These are phyloP conservation scores for Lasiodiplodia theobromae DNA, from an alignment of 2,329 filamentous ascomycete genomes.

Conservation along the genomic window DNA sequence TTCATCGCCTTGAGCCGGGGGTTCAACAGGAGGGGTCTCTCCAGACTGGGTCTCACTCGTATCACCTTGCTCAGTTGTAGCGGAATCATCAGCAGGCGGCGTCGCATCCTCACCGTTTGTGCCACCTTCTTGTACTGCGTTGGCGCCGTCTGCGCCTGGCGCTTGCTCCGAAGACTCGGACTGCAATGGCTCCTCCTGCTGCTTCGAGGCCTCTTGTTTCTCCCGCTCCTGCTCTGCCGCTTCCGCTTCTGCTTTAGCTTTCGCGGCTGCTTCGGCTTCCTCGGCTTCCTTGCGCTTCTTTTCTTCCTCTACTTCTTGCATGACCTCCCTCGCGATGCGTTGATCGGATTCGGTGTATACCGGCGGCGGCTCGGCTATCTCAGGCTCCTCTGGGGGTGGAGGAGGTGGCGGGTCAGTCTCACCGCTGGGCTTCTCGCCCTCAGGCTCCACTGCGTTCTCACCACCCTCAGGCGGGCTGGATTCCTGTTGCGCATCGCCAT, in stretches of 20 bases:
- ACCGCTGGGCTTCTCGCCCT: background rate
- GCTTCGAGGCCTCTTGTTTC: background rate
- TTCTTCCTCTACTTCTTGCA: background rate
- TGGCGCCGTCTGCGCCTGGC: background rate
- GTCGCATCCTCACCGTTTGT: background rate
- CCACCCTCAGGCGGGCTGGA: background rate
- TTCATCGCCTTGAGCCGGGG: background rate
- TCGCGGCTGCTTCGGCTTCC: background rate
- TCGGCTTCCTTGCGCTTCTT: background rate
- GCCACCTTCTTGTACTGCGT: background rate
- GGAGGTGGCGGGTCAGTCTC: background rate
- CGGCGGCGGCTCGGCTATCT: background rate
- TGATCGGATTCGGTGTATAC: background rate
- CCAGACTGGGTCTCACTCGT: background rate
- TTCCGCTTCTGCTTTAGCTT: background rate
- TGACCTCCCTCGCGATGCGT: background rate
- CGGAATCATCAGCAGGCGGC: background rate
- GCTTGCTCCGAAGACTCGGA: background rate
- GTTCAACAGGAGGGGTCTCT: background rate
- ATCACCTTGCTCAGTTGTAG: background rate
- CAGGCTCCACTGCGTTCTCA: background rate
- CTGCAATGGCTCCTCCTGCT: conserved; percentile 2
- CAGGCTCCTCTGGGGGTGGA: background rate
- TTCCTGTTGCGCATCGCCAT: background rate
- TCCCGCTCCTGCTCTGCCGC: background rate